Conservation (phyloP, 306 rosid genomes). For the Acacia melanoxylon region DNA sequence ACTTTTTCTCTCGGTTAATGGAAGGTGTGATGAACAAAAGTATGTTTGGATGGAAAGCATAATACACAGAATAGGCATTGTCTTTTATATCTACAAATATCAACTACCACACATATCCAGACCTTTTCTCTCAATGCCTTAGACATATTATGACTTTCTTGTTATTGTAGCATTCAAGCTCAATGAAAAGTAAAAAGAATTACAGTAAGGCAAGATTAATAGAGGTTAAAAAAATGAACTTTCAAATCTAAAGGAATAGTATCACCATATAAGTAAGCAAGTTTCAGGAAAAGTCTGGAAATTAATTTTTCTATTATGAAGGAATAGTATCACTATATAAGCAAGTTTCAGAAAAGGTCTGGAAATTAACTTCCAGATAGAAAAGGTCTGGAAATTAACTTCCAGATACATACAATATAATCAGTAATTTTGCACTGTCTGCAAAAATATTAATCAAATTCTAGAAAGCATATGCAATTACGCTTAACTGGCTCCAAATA, state of each 20-base stretch:
- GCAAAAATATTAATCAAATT: not conserved
- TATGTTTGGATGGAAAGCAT: too few relatives aligned
- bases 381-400: too few relatives aligned
- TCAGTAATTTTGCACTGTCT: conserved; percentile 21
- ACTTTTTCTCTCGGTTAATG: conserved; percentile 7
- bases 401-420: conserved; percentile 58
- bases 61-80: too few relatives aligned
- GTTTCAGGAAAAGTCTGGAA: conserved; percentile 37
- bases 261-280: conserved; percentile 51
- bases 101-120: too few relatives aligned
- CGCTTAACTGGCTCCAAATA: too few relatives aligned
- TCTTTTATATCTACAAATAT: too few relatives aligned
- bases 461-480: too few relatives aligned
- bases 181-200: not conserved
- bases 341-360: conserved; percentile 43
- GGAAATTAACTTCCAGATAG: conserved; percentile 41
- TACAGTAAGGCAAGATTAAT: not conserved
- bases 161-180: not conserved
- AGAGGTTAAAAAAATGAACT: conserved; percentile 23
- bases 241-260: conserved; percentile 54
- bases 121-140: too few relatives aligned
- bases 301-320: conserved; percentile 35
- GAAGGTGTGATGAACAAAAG: conserved; percentile 49
- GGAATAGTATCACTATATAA: conserved; percentile 64
- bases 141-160: too few relatives aligned